phyloP scores from a whole-genome alignment of 2,329 filamentous ascomycete genomes.

The Thermoascus crustaceus region DNA sequence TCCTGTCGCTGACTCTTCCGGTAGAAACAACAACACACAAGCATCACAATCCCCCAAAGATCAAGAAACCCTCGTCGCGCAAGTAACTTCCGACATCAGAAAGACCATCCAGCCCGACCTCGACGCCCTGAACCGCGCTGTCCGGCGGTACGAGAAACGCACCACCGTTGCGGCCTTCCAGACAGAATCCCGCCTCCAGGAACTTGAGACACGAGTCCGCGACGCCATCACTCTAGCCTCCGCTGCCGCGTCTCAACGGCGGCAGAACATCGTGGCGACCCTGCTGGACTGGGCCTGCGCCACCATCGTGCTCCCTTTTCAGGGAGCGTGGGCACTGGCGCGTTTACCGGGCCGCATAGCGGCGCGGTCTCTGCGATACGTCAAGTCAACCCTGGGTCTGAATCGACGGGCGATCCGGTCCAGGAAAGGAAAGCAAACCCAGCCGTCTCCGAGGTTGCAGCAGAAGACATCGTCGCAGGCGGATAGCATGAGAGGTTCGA shows the following conservation, averaged over 20 bases:
- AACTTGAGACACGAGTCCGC: constrained; percentile 61
- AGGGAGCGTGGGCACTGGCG: constrained; percentile 21
- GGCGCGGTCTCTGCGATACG: constrained; percentile 12
- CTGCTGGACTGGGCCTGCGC: constrained; percentile 31
- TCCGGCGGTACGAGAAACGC: constrained; percentile 86
- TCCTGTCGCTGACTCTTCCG: constrained; percentile 8
- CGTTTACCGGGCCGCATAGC: constrained; percentile 23
- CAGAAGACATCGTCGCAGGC: constrained; percentile 5
- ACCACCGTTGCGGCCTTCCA: constrained; percentile 66
- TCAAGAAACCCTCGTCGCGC: constrained; percentile 25
- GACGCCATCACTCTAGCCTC: constrained; percentile 77
- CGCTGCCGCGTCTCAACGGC: constrained; percentile 38
- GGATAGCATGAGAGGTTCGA: neutral
- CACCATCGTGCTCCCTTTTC: constrained; percentile 28
- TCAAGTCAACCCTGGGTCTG: constrained; percentile 4
- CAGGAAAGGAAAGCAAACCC: constrained; percentile 18
- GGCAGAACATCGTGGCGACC: constrained; percentile 18
- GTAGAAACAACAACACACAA: constrained; percentile 19
- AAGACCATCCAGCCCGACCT: constrained; percentile 68
- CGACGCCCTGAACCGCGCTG: constrained; percentile 78
- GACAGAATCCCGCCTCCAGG: constrained; percentile 64
- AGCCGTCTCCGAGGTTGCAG: constrained; percentile 4
- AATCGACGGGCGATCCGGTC: constrained; percentile 2
- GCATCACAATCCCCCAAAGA: constrained; percentile 30
- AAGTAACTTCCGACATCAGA: constrained; percentile 48